Evolutionary conservation across 345 rosid genomes (phyloP).

Genomic region (Syzygium jambos): DNA sequence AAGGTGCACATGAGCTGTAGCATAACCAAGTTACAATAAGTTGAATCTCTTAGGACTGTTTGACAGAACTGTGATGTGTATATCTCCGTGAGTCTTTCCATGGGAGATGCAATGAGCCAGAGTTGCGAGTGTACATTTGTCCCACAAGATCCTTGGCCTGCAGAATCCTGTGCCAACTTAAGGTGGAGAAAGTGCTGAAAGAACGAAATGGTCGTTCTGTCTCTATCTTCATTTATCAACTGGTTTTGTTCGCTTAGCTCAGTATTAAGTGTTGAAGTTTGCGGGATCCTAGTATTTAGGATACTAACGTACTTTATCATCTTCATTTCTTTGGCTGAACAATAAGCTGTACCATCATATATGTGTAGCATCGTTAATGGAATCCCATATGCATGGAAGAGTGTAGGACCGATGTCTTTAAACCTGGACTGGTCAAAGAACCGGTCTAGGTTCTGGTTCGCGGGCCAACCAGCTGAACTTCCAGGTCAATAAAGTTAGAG

Average conservation of each 20-base stretch:
- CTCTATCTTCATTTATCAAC: background rate
- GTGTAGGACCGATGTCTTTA: background rate
- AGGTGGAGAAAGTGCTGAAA: too few relatives aligned
- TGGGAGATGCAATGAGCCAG: background rate
- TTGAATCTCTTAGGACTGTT: background rate
- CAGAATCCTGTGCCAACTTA: background rate
- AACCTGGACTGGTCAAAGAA: background rate
- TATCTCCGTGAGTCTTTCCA: background rate
- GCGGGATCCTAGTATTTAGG: background rate
- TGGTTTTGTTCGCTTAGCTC: background rate
- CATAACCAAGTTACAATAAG: background rate
- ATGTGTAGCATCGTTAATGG: background rate
- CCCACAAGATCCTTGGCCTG: background rate
- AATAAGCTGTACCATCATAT: background rate
- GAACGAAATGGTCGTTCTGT: background rate
- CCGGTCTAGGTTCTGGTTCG: background rate
- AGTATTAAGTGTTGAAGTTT: background rate
- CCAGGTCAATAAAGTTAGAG: background rate
- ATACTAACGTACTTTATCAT: background rate
- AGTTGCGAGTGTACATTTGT: background rate
- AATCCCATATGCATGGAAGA: background rate
- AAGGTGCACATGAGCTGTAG: background rate
- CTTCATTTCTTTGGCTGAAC: background rate
- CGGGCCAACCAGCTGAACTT: background rate
- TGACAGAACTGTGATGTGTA: background rate